Conservation (phyloP, 1,284 basidiomycete species). For the Sphagnurus paluster region DNA sequence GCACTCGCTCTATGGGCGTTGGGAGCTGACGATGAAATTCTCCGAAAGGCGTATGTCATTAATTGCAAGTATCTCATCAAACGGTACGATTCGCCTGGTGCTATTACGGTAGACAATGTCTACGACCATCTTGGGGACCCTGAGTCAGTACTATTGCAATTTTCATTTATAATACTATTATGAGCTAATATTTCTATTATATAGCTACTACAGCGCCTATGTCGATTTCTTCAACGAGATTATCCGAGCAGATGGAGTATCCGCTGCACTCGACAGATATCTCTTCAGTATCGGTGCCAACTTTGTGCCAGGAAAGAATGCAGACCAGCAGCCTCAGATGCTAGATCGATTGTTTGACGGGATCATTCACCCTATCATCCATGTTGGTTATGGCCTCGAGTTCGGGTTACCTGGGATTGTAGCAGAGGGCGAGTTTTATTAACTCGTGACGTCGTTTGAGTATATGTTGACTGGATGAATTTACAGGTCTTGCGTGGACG, state of each 20-base stretch:
- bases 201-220: constrained; percentile 61
- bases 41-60: constrained; percentile 38
- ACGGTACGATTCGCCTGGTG: constrained; percentile 31
- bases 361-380: constrained; percentile 61
- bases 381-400: constrained; percentile 57
- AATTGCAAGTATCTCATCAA: constrained; percentile 28
- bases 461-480: background rate
- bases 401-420: constrained; percentile 56
- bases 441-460: background rate
- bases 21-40: constrained; percentile 35
- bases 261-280: constrained; percentile 50
- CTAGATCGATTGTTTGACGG: constrained; percentile 53
- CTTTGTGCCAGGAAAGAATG: constrained; percentile 28
- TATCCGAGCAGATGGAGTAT: constrained; percentile 42
- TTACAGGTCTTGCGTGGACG: constrained; percentile 36
- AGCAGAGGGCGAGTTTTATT: constrained; percentile 52
- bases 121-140: constrained; percentile 40
- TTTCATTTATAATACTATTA: too few species aligned
- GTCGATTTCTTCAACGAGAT: constrained; percentile 54
- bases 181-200: too few species aligned
- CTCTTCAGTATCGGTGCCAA: constrained; percentile 59
- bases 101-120: constrained; percentile 34
- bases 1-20: constrained; percentile 40
- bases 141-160: constrained; percentile 27
- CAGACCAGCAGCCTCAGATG: constrained; percentile 50